phyloP scores from a whole-genome alignment of 805 yeast species.

The Yamadazyma sp. region DNA sequence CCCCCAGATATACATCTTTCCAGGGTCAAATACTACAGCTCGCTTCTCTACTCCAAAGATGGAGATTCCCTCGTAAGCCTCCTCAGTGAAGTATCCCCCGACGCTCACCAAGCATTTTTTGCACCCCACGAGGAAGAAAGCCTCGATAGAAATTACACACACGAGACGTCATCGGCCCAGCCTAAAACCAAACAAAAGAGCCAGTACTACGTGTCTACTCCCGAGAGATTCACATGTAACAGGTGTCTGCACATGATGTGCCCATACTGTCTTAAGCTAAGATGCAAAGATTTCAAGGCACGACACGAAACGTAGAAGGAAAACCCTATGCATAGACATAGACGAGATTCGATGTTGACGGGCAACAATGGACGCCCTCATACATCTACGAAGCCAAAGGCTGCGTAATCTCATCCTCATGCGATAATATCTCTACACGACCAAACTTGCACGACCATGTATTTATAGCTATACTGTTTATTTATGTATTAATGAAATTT shows the following conservation, averaged over 20 bases:
- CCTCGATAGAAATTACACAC: constrained; percentile 1
- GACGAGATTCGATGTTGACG: too few relatives aligned
- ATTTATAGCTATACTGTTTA: too few relatives aligned
- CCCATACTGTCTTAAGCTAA: constrained; percentile 38
- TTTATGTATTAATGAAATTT: too few relatives aligned
- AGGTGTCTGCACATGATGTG: constrained; percentile 45
- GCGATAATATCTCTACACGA: too few relatives aligned
- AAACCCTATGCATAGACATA: too few relatives aligned
- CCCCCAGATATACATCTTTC: constrained; percentile 11
- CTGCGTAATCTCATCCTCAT: too few relatives aligned
- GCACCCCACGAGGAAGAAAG: constrained; percentile 3
- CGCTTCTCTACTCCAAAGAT: constrained; percentile 19
- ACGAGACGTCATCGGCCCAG: neutral
- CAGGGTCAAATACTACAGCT: constrained; percentile 26
- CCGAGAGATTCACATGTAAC: constrained; percentile 37
- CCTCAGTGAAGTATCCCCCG: constrained; percentile 7
- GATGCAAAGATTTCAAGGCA: constrained; percentile 26
- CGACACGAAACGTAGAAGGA: too few relatives aligned
- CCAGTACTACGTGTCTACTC: constrained; percentile 26
- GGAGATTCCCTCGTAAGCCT: constrained; percentile 4
- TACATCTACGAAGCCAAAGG: too few relatives aligned
- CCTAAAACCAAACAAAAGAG: neutral
- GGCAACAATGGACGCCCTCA: too few relatives aligned
- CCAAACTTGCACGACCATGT: too few relatives aligned
- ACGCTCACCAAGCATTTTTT: neutral